Evolutionary conservation across 306 rosid species (phyloP).

Genomic region (Senna siamea): DNA sequence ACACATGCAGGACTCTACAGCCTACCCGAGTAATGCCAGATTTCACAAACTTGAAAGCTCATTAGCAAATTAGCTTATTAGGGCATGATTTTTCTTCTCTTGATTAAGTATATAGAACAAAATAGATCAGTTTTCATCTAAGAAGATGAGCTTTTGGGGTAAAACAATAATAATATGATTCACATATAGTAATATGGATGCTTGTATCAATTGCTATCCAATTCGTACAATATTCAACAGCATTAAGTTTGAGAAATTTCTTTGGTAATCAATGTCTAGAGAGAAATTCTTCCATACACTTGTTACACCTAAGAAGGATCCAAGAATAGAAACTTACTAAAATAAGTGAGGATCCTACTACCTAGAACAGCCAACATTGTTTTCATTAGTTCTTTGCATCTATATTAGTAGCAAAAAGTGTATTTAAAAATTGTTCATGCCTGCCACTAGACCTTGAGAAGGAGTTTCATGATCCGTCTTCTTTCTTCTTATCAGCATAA

Average conservation of each 20-base stretch:
- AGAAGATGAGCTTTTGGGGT: neutral
- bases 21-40: constrained; percentile 47
- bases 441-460: too few species aligned
- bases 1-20: constrained; percentile 34
- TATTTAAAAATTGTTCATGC: too few species aligned
- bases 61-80: constrained; percentile 3
- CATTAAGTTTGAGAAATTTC: constrained; percentile 3
- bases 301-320: neutral
- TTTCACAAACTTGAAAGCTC: neutral
- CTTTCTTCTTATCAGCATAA: neutral
- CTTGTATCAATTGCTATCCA: neutral
- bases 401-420: too few species aligned
- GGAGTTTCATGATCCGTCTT: neutral
- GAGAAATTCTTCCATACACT: too few species aligned
- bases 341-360: too few species aligned
- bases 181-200: too few species aligned
- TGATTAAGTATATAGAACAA: neutral
- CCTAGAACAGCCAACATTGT: too few species aligned
- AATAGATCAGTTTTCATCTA: too few species aligned
- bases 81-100: neutral
- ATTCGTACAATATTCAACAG: neutral
- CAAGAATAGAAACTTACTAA: too few species aligned
- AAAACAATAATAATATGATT: too few species aligned
- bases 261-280: too few species aligned
- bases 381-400: too few species aligned